Evolutionary conservation across 2,329 filamentous ascomycete species (phyloP).

Genomic region (Ophiostoma tasmaniense): DNA sequence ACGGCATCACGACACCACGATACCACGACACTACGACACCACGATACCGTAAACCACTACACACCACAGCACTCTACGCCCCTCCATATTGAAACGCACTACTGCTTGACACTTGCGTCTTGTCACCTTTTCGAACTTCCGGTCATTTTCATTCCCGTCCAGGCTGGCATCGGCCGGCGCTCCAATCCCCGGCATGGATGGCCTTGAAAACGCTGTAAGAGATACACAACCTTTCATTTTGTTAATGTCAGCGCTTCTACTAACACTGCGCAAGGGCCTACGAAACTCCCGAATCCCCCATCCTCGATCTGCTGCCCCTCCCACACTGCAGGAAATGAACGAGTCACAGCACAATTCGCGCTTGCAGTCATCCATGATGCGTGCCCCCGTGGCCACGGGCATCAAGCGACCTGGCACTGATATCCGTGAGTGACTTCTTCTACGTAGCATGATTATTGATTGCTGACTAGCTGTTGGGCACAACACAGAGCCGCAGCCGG

Average conservation of each 20-base stretch:
- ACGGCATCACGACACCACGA: not conserved
- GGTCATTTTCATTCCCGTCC: no score
- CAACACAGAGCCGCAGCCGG: constrained; percentile 39
- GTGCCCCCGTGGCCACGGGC: constrained; percentile 33
- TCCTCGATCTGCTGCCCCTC: constrained; percentile 20
- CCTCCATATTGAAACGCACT: not conserved
- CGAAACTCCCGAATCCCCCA: constrained; percentile 22
- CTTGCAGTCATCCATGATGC: constrained; percentile 20
- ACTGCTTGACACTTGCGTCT: not conserved
- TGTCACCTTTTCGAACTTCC: not conserved
- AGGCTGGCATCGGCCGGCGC: not conserved
- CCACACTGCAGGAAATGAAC: constrained; percentile 43
- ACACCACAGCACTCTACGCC: not conserved
- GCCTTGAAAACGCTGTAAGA: constrained; percentile 25
- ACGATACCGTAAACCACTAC: not conserved
- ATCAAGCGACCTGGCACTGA: constrained; percentile 40
- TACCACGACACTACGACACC: not conserved
- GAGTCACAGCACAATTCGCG: constrained; percentile 55
- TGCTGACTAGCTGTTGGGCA: not conserved
- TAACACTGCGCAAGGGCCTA: constrained; percentile 13
- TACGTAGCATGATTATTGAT: not conserved
- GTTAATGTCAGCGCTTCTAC: not conserved
- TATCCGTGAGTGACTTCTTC: constrained; percentile 22
- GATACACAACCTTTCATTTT: not conserved
- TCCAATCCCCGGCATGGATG: constrained; percentile 15